A percentile compares a stretch with the other conserved stretches of the same genome.
Conservation (phyloP, 768 basidiomycete species). For the Cyathus striatus region DNA sequence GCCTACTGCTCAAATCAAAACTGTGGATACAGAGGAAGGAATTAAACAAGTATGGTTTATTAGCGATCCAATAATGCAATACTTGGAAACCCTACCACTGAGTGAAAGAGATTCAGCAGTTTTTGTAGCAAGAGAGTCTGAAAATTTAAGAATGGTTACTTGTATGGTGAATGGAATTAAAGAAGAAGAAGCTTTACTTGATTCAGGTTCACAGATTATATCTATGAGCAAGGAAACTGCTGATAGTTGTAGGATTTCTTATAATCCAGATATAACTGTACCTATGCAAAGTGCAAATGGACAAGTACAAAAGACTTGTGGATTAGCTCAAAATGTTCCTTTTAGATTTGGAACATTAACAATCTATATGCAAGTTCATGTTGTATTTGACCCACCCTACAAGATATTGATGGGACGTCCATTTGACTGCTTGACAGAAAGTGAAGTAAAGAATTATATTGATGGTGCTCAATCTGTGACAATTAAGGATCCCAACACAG, state of each 20-base stretch:
- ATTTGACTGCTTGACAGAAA: slow-evolving; percentile 12
- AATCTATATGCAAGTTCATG: slow-evolving; percentile 20
- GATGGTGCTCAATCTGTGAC: slow-evolving; percentile 11
- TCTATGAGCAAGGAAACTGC: slow-evolving; percentile 17
- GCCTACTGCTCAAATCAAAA: no score
- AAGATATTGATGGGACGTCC: slow-evolving; percentile 16
- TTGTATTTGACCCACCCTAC: slow-evolving; percentile 16
- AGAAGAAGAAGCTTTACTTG: slow-evolving; percentile 7
- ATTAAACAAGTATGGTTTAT: not conserved
- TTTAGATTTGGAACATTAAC: slow-evolving; percentile 13
- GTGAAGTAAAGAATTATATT: slow-evolving; percentile 6
- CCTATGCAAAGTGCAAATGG: slow-evolving; percentile 19
- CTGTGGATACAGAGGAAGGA: not conserved
- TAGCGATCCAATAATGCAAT: not conserved
- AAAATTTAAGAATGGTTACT: not conserved
- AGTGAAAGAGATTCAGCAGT: not conserved
- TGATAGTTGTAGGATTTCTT: slow-evolving; percentile 7
- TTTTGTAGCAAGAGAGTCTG: not conserved
- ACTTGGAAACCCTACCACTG: not conserved
- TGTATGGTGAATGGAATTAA: not conserved
- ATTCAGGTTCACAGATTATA: slow-evolving; percentile 20
- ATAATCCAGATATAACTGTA: slow-evolving; percentile 13
- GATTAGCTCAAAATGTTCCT: slow-evolving; percentile 17
- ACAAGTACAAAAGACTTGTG: slow-evolving; percentile 11
- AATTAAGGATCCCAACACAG: slow-evolving; percentile 14